Base-by-base conservation (phyloP, 495 filamentous ascomycete genomes). In the Durotheca rogersii region DNA sequence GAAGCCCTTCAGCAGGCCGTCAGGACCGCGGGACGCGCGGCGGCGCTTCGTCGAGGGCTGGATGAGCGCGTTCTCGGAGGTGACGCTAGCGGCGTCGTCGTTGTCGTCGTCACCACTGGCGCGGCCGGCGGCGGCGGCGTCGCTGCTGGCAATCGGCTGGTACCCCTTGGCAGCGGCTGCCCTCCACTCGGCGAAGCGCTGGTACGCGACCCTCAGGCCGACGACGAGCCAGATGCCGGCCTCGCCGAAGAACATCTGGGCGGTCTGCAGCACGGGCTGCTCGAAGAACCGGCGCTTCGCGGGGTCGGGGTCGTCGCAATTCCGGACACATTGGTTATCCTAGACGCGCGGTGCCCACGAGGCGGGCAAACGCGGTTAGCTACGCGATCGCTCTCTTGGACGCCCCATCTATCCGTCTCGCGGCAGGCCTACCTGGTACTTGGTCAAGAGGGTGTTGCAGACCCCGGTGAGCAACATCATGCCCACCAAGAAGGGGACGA, bases 381-480 rank as follows among this genome's bases (percentile, higher is more conserved):
- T 16, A 27, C n/a, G 17, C 4, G 7, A n/a, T n/a, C n/a, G n/a
- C n/a, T n/a, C n/a, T n/a, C n/a, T n/a, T n/a, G n/a, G n/a, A n/a
- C n/a, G n/a, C n/a, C n/a, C n/a, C 9, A 27, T 27, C 23, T 27
- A 9, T 27, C 23, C 9, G 9, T 27, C 4, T 27, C 23, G 9
- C 34, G 17, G 31, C 49, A 32, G 20, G 21, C 69, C 27, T 64
- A 90, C 90, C 71, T 98, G 93, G 58, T 91, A 96, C 58, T 98
- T 98, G 56, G 93, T 95, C 60, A 98, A 76, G 45, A 98, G 82
- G 2, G 93, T 98, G 64, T 98, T 98, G 77, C 90, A 95, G 38
- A 96, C 91, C 31, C 93, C 93, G 61, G 78, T 80, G 51, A 81
- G 60, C 62, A 96, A 76, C 90, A 96, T 95, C 88, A 95, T 93